Evolutionary conservation across 306 rosid genomes (phyloP), one percentile per base, ranked within the genome.

Genomic region (Lathyrus tuberosus): DNA sequence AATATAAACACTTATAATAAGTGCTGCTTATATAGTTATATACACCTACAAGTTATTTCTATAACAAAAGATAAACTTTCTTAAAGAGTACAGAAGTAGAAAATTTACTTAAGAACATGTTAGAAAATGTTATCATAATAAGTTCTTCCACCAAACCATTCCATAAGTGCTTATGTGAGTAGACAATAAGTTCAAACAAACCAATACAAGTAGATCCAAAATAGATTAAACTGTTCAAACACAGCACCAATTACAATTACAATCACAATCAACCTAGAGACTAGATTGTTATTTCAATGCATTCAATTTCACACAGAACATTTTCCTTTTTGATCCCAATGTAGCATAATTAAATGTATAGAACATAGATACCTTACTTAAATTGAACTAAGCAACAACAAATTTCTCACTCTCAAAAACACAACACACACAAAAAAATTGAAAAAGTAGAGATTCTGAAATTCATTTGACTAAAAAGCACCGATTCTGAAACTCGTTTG

Each of bases 391-490:
- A 40, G 65, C 12, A 67, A 6, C 59, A 69, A 48, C 5, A 5
- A 28, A 64, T 64, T 56, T 70, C 13, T 62, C 20, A 40, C 17
- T 58, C 28, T 16, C 15, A 10, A 24, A 28, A 57, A 57, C 37
- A 3, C 38, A 57, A 13, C 0, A 13, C 60, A 13, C 60, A 54
- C 16, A 10, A 8, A 49, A 46, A 20, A 4, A 20, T 16, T 26
- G 70, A 44, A 76, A n/a, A 46, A 46, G 7, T 8, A 46, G 4
- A 46, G 28, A 49, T 49, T 49, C 56, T 17, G 28, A 49, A 49
- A 49, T 49, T 49, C 5, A 49, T 49, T 49, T 38, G 8, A 46
- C 51, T 48, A 63, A 76, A 71, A 76, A 64, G 53, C 72, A 63
- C 48, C 65, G 18, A 22, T 42, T 63, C 18, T 63, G 38, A 63